Evolutionary conservation across 83 land plant genomes (phyloP), one percentile per base, ranked within the genome.

Genomic region (Picea abies): DNA sequence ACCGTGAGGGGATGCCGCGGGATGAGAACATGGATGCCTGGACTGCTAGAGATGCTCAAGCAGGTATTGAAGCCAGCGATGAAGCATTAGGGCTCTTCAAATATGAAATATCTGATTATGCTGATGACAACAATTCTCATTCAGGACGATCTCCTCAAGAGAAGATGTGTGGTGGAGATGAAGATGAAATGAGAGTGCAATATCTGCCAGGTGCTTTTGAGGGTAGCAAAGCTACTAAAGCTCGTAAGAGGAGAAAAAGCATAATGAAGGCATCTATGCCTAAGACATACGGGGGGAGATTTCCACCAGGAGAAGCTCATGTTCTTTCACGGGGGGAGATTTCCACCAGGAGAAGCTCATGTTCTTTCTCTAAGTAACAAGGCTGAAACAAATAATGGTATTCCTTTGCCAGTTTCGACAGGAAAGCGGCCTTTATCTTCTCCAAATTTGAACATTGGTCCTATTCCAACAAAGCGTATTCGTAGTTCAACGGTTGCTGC

Each of bases 401-500:
- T 71, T 49, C 91, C 84, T 76, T 85, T 76, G 26, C 22, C 91
- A 17, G 35, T 58, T 8, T 69, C 88, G 3, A 79, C 80, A 32
- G 91, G 91, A 12, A 96, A 93, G 81, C 85, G 99, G 64, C 82
- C 90, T 35, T 20, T 37, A 62, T 39, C 66, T 37, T 81, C 92
- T 63, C 90, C 80, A 25, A 78, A 81, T 65, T 67, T 84, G 69
- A 89, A 87, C 86, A 89, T 83, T 85, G 91, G 90, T 70, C 41
- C 89, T 39, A 91, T 97, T 78, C 99, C 98, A 35, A 92, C 93
- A 66, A 97, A 97, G 82, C 94, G 99, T 35, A 82, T 93, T 19
- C 93, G 97, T 0, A 94, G 90, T 72, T 88, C 89, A 52, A 89
- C 90, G 8, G 83, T 93, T 66, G 95, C 92, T 78, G 81, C 94